phyloP scores from a whole-genome alignment of 768 basidiomycete genomes.

The Phylloporus sp. region DNA sequence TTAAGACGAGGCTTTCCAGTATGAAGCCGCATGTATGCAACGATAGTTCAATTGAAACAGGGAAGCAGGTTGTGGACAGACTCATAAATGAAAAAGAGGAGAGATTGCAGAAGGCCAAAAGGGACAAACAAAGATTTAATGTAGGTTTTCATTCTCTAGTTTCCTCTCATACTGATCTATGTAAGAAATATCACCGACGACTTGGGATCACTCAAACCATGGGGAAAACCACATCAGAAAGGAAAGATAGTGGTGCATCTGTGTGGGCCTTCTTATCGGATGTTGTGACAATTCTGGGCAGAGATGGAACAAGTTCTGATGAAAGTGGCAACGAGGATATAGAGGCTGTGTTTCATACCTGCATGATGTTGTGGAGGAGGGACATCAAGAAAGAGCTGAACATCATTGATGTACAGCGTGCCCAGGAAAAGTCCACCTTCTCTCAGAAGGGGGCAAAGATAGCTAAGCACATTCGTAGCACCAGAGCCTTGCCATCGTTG shows the following conservation, averaged over 20 bases:
- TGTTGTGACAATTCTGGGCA: not conserved
- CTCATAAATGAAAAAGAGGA: not conserved
- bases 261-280: not conserved
- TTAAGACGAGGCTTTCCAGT: not conserved
- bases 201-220: not conserved
- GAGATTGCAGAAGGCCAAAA: not conserved
- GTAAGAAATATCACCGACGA: not conserved
- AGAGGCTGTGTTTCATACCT: not conserved
- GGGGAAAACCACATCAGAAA: not conserved
- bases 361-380: not conserved
- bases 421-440: not conserved
- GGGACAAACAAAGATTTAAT: not conserved
- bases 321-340: conserved; percentile 4
- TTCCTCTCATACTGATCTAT: no score
- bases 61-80: not conserved
- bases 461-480: not conserved
- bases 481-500: not conserved
- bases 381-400: conserved; percentile 3
- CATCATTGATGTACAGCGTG: conserved; percentile 1
- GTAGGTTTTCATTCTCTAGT: no score
- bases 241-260: not conserved
- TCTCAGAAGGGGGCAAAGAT: conserved; percentile 4
- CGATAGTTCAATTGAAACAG: not conserved
- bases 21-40: not conserved
- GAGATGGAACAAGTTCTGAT: conserved; percentile 6